Evolutionary conservation across 2,329 filamentous ascomycete genomes (phyloP).

Genomic region (Colletotrichum coccodes): DNA sequence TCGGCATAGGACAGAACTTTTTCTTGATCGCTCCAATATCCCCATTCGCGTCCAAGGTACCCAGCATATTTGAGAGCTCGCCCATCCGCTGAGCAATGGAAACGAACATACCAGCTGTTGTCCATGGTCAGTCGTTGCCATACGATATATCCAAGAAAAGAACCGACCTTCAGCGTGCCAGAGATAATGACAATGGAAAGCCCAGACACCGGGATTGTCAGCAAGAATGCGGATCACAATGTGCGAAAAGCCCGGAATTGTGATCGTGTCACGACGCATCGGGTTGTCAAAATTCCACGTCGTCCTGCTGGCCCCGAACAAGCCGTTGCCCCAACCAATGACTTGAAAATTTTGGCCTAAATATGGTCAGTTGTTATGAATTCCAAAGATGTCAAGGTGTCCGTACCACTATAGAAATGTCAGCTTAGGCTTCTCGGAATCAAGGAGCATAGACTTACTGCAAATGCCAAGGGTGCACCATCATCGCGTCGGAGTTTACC

Average conservation of each 20-base stretch:
- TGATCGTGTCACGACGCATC: conserved; percentile 55
- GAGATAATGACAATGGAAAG: conserved; percentile 67
- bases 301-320: conserved; percentile 43
- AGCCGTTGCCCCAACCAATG: conserved; percentile 42
- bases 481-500: conserved; percentile 37
- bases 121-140: not conserved
- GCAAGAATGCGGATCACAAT: conserved; percentile 62
- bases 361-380: not conserved
- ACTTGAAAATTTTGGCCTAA: conserved; percentile 66
- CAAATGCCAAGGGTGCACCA: conserved; percentile 38
- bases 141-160: too few relatives aligned
- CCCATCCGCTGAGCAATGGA: conserved; percentile 28
- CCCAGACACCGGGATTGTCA: conserved; percentile 68
- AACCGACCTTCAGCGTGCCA: conserved; percentile 61
- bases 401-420: conserved; percentile 16
- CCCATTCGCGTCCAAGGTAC: not conserved
- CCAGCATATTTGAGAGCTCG: conserved; percentile 14
- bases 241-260: conserved; percentile 65
- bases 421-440: not conserved
- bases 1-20: conserved; percentile 24
- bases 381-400: not conserved
- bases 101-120: conserved; percentile 24
- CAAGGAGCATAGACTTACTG: conserved; percentile 22
- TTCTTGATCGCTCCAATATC: conserved; percentile 14
- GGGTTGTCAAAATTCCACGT: conserved; percentile 44